phyloP scores from a whole-genome alignment of 495 filamentous ascomycete species.

The Amniculicola lignicola region DNA sequence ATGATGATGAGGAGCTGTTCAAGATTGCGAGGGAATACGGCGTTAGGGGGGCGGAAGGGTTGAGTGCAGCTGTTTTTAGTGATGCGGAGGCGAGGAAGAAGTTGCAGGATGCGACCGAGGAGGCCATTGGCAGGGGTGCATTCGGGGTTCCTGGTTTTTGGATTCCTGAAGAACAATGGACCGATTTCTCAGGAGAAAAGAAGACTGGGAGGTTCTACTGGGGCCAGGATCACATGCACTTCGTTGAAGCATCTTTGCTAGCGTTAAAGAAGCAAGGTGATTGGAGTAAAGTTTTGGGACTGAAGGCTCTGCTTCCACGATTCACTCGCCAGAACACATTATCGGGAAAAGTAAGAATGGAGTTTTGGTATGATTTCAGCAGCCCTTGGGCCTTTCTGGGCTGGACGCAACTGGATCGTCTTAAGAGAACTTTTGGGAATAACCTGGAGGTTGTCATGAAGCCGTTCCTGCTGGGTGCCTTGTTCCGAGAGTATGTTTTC shows the following conservation, averaged over 20 bases:
- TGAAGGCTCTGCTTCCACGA: slow-evolving; percentile 19
- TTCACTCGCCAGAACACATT: neutral
- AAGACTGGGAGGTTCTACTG: slow-evolving; percentile 22
- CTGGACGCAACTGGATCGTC: slow-evolving; percentile 24
- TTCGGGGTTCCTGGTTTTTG: slow-evolving; percentile 30
- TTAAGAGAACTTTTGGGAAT: slow-evolving; percentile 21
- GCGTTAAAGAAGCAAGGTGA: neutral
- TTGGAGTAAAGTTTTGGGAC: neutral
- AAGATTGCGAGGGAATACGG: slow-evolving; percentile 14
- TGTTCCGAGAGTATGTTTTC: slow-evolving; percentile 28
- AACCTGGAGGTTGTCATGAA: slow-evolving; percentile 29
- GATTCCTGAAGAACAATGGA: slow-evolving; percentile 19
- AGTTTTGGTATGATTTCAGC: slow-evolving; percentile 33
- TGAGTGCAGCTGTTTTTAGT: neutral
- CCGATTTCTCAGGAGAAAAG: slow-evolving; percentile 13
- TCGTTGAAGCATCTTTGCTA: slow-evolving; percentile 26
- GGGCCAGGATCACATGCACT: slow-evolving; percentile 33
- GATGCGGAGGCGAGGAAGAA: slow-evolving; percentile 5
- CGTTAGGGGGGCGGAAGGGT: neutral
- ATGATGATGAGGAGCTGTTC: slow-evolving; percentile 9
- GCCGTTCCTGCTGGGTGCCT: slow-evolving; percentile 27
- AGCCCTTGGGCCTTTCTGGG: slow-evolving; percentile 30
- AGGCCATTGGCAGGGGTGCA: slow-evolving; percentile 21
- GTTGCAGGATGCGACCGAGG: slow-evolving; percentile 17
- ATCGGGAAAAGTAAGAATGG: slow-evolving; percentile 7